Evolutionary conservation across 1,139 yeast species (phyloP).

Genomic region (Ogataea hybrid): DNA sequence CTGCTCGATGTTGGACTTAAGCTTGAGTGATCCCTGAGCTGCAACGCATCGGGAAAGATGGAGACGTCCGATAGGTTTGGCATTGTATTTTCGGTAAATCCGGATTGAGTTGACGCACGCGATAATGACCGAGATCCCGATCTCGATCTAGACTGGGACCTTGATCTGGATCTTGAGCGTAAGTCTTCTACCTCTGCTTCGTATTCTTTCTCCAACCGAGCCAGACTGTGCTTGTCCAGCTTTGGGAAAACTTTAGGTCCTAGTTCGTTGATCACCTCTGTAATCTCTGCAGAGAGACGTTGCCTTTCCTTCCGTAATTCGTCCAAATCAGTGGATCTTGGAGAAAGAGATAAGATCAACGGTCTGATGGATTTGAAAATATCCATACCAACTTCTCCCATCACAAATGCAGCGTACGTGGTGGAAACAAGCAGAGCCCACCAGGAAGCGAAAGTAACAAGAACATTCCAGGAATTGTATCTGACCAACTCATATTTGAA

Average conservation of each 20-base stretch:
- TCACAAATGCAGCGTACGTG: conserved; percentile 65
- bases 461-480: conserved; percentile 38
- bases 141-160: conserved; percentile 16
- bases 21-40: conserved; percentile 11
- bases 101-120: conserved; percentile 24
- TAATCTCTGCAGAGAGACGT: conserved; percentile 50
- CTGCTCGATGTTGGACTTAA: conserved; percentile 11
- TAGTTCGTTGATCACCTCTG: conserved; percentile 53
- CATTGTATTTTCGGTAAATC: conserved; percentile 25
- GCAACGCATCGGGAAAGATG: conserved; percentile 29
- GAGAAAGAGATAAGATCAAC: conserved; percentile 50
- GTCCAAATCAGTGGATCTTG: conserved; percentile 46
- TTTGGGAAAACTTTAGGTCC: conserved; percentile 69
- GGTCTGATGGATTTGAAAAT: conserved; percentile 68
- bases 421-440: conserved; percentile 54
- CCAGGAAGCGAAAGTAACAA: conserved; percentile 37
- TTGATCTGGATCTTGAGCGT: conserved; percentile 5
- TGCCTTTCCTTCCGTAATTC: conserved; percentile 49
- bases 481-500: conserved; percentile 39
- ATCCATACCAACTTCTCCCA: conserved; percentile 79
- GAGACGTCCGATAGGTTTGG: conserved; percentile 32
- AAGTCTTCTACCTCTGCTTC: conserved; percentile 24
- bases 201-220: conserved; percentile 23
- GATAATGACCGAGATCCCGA: conserved; percentile 25
- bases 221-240: conserved; percentile 22